These are phyloP conservation scores for Mycena belliarum DNA, from an alignment of 768 basidiomycete genomes.

Conservation along the genomic window DNA sequence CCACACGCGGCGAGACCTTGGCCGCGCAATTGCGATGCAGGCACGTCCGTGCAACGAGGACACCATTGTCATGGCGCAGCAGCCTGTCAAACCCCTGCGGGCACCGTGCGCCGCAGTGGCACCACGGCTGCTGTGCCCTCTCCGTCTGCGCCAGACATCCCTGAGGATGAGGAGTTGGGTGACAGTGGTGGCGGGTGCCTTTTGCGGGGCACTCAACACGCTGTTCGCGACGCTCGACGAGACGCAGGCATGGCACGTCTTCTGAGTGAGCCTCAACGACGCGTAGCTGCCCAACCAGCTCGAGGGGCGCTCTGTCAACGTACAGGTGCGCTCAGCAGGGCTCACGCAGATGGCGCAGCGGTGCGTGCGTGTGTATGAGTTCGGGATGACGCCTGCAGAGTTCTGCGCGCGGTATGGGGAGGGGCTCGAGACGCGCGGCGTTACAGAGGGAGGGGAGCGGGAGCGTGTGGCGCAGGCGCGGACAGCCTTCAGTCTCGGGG, in stretches of 20 bases:
- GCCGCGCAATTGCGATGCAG: constrained; percentile 87
- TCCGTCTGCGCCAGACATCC: constrained; percentile 47
- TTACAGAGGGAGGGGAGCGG: constrained; percentile 59
- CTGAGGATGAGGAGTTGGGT: constrained; percentile 55
- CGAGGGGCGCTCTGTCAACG: constrained; percentile 89
- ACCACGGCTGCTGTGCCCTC: constrained; percentile 31
- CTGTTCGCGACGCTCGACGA: constrained; percentile 88
- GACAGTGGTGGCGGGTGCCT: constrained; percentile 75
- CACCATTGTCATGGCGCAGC: constrained; percentile 93
- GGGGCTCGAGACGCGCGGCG: constrained; percentile 57
- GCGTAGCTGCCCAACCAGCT: constrained; percentile 92
- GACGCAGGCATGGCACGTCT: constrained; percentile 87
- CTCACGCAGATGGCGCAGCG: constrained; percentile 76
- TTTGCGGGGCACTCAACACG: constrained; percentile 80
- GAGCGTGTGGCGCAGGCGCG: constrained; percentile 64
- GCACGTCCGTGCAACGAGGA: constrained; percentile 92
- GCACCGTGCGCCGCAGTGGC: constrained; percentile 63
- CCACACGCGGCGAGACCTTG: constrained; percentile 68
- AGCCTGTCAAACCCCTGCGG: constrained; percentile 93
- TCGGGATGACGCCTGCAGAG: constrained; percentile 82
- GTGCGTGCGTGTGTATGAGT: constrained; percentile 71
- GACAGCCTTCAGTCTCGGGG: constrained; percentile 56
- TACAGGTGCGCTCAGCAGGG: constrained; percentile 83
- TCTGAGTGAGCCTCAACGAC: constrained; percentile 94
- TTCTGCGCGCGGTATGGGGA: constrained; percentile 82